Conservation (phyloP, 2,329 filamentous ascomycete genomes). For the Ophiostoma triangulosporum region DNA sequence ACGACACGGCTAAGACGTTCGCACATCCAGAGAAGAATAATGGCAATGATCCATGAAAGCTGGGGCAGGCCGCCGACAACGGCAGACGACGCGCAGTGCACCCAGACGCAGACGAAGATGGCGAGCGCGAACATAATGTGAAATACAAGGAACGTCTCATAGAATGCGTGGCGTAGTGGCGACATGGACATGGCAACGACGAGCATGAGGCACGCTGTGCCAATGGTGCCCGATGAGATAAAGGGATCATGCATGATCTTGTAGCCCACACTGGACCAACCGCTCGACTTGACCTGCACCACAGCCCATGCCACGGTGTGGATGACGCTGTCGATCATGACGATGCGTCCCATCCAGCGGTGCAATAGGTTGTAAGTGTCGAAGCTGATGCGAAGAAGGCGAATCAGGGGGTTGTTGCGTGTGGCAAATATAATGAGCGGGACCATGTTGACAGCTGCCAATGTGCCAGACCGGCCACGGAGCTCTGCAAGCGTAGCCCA, state of each 20-base stretch:
- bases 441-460: constrained; percentile 82
- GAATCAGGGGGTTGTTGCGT: constrained; percentile 86
- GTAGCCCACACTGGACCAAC: constrained; percentile 42
- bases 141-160: constrained; percentile 84
- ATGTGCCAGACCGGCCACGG: constrained; percentile 69
- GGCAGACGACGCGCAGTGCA: constrained; percentile 58
- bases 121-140: constrained; percentile 67
- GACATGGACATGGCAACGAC: constrained; percentile 61
- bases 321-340: constrained; percentile 53
- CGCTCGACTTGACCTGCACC: constrained; percentile 53
- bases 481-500: constrained; percentile 65
- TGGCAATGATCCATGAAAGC: constrained; percentile 58
- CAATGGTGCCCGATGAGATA: constrained; percentile 42
- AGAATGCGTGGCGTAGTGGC: constrained; percentile 82
- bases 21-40: constrained; percentile 62
- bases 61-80: constrained; percentile 56
- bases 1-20: constrained; percentile 50
- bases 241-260: constrained; percentile 47
- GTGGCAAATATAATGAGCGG: constrained; percentile 79
- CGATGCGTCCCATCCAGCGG: constrained; percentile 67
- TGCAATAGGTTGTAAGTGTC: constrained; percentile 92
- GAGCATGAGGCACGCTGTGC: constrained; percentile 45
- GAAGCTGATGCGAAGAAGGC: constrained; percentile 73
- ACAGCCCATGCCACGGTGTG: constrained; percentile 64
- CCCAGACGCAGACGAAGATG: constrained; percentile 57